A percentile compares a stretch with the other conserved stretches of the same genome.
phyloP scores from a whole-genome alignment of 257 asterid genomes.

The Penstemon barbatus region DNA sequence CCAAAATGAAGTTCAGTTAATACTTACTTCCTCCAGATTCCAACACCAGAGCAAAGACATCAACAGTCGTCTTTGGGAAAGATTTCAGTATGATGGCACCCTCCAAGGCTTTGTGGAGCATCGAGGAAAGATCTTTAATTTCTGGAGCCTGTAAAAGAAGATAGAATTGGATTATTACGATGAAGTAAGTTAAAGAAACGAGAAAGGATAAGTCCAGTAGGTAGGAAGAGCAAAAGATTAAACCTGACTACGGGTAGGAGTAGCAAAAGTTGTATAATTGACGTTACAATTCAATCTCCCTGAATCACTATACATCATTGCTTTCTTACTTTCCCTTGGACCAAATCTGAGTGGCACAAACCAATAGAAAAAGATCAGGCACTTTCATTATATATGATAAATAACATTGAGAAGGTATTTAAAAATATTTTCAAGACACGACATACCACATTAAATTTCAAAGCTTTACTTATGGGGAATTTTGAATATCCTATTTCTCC shows the following conservation, averaged over 20 bases:
- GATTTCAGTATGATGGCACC: constrained; percentile 88
- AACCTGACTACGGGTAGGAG: constrained; percentile 79
- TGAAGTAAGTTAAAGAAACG: constrained; percentile 3
- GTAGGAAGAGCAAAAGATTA: constrained; percentile 17
- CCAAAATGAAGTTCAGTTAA: constrained; percentile 12
- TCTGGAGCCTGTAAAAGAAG: constrained; percentile 59
- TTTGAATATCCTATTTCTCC: background rate
- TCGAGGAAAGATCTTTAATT: constrained; percentile 72
- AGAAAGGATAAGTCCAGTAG: constrained; percentile 14
- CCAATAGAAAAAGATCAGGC: constrained; percentile 17
- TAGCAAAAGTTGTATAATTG: constrained; percentile 78
- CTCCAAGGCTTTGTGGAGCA: constrained; percentile 91
- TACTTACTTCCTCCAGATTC: constrained; percentile 98
- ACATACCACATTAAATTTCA: background rate
- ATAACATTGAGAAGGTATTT: constrained; percentile 27
- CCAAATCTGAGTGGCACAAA: constrained; percentile 62
- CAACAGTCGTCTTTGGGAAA: constrained; percentile 96
- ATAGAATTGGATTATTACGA: constrained; percentile 19
- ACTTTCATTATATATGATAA: constrained; percentile 1
- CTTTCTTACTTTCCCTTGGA: constrained; percentile 97
- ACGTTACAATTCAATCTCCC: constrained; percentile 92
- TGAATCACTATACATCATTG: constrained; percentile 84
- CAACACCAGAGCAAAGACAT: constrained; percentile 96
- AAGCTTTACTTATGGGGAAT: too few relatives aligned
- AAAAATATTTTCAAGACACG: constrained; percentile 25